A percentile compares a stretch with the other conserved stretches of the same genome.
phyloP scores from a whole-genome alignment of 2,329 filamentous ascomycete species.

The Nemania sp. region DNA sequence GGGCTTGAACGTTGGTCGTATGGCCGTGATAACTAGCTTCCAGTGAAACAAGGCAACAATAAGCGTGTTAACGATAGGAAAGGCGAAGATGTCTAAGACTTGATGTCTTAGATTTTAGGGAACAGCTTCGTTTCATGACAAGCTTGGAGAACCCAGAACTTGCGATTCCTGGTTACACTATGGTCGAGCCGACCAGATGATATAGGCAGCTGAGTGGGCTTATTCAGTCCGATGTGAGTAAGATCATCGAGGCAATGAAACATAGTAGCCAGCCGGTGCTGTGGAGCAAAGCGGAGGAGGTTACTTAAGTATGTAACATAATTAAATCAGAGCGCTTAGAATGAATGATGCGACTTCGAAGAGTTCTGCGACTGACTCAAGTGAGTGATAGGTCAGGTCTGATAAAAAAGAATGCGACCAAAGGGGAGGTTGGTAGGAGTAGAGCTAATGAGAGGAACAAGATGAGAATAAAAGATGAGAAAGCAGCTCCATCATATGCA shows the following conservation, averaged over 20 bases:
- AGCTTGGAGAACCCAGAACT: neutral
- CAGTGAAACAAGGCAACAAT: conserved; percentile 11
- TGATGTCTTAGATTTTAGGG: neutral
- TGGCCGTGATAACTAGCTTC: conserved; percentile 14
- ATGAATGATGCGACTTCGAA: neutral
- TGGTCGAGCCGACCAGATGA: neutral
- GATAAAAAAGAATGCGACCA: conserved; percentile 10
- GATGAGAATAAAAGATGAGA: conserved; percentile 12
- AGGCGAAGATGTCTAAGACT: conserved; percentile 24
- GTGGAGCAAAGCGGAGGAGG: conserved; percentile 9
- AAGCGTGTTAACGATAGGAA: neutral
- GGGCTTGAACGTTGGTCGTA: neutral
- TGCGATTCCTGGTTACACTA: neutral
- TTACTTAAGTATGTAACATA: neutral
- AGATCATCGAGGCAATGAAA: conserved; percentile 12
- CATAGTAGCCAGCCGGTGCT: conserved; percentile 1
- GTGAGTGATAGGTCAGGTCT: neutral
- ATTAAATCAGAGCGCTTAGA: too few relatives aligned
- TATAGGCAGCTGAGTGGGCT: neutral
- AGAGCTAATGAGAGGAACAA: conserved; percentile 7
- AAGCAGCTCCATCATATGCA: conserved; percentile 19
- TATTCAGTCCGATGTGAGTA: neutral
- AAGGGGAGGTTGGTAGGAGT: conserved; percentile 7
- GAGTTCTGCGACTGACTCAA: neutral
- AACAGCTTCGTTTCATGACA: neutral